A percentile compares a stretch with the other conserved stretches of the same genome.
Conservation (phyloP, 345 rosid species). For the Noccaea caerulescens region DNA sequence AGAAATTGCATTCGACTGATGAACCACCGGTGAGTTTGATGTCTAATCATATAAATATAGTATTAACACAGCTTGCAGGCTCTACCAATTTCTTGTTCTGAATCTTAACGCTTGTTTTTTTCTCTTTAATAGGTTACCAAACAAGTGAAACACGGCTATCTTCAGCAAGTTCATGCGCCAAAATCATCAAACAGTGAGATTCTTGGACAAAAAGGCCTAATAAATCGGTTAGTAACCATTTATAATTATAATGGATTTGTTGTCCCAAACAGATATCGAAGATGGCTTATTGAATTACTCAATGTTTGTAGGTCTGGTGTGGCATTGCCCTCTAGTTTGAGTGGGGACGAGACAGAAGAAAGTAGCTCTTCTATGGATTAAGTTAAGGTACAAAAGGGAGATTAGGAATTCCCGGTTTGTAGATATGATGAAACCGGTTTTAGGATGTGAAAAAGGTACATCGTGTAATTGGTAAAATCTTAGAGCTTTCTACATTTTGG, state of each 20-base stretch:
- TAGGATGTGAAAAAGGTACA: constrained; percentile 29
- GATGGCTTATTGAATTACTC: constrained; percentile 10
- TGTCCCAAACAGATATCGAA: constrained; percentile 11
- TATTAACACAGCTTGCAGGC: not conserved
- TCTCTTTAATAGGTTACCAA: constrained; percentile 53
- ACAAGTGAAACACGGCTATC: constrained; percentile 45
- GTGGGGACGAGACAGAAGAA: constrained; percentile 73
- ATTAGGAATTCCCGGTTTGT: constrained; percentile 34
- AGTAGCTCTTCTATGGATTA: constrained; percentile 60
- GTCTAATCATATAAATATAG: constrained; percentile 8
- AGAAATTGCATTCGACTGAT: constrained; percentile 44
- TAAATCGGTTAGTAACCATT: constrained; percentile 56
- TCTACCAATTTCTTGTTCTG: constrained; percentile 31
- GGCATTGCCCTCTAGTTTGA: constrained; percentile 63
- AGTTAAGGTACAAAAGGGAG: constrained; percentile 28
- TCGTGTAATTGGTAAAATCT: constrained; percentile 27
- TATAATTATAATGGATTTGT: constrained; percentile 25
- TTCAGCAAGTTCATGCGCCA: constrained; percentile 47
- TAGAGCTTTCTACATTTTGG: constrained; percentile 29
- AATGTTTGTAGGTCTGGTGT: constrained; percentile 49
- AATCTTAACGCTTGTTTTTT: not conserved
- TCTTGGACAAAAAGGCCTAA: constrained; percentile 43
- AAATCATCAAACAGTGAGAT: constrained; percentile 50
- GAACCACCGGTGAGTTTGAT: constrained; percentile 55
- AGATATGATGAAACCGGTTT: constrained; percentile 34